These are phyloP conservation scores for Colletotrichum scovillei DNA, from an alignment of 2,329 filamentous ascomycete genomes.

Conservation along the genomic window DNA sequence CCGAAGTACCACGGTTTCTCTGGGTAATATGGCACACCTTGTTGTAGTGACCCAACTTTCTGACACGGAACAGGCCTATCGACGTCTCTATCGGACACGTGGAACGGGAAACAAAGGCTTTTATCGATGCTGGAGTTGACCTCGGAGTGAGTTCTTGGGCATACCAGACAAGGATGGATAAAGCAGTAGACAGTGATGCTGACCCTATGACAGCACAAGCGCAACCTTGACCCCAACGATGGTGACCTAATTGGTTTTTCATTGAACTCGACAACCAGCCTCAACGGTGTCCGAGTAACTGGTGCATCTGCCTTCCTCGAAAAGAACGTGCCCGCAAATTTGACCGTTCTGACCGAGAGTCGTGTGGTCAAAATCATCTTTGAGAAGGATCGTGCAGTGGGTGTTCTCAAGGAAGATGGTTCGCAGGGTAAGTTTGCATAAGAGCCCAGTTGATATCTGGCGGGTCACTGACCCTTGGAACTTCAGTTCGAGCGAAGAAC, in stretches of 20 bases:
- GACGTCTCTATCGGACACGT: slow-evolving; percentile 23
- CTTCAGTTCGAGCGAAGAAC: slow-evolving; percentile 57
- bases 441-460: fast-evolving
- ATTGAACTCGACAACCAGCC: slow-evolving; percentile 5
- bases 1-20: slow-evolving; percentile 10
- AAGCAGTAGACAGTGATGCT: background rate
- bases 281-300: slow-evolving; percentile 12
- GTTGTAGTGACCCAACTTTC: background rate
- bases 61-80: background rate
- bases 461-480: background rate
- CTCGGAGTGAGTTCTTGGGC: slow-evolving; percentile 19
- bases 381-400: slow-evolving; percentile 73
- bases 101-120: slow-evolving; percentile 17
- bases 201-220: background rate
- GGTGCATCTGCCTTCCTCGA: slow-evolving; percentile 24
- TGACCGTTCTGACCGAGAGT: slow-evolving; percentile 87
- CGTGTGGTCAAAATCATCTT: slow-evolving; percentile 88
- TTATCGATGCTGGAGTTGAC: slow-evolving; percentile 22
- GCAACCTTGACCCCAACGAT: slow-evolving; percentile 19
- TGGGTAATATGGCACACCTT: background rate
- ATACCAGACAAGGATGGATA: no score
- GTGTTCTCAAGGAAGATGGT: slow-evolving; percentile 44
- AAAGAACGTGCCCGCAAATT: slow-evolving; percentile 62
- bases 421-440: background rate
- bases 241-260: slow-evolving; percentile 22